phyloP scores from a whole-genome alignment of 352 stramenopile genomes.

The Phytopythium mirpurense region DNA sequence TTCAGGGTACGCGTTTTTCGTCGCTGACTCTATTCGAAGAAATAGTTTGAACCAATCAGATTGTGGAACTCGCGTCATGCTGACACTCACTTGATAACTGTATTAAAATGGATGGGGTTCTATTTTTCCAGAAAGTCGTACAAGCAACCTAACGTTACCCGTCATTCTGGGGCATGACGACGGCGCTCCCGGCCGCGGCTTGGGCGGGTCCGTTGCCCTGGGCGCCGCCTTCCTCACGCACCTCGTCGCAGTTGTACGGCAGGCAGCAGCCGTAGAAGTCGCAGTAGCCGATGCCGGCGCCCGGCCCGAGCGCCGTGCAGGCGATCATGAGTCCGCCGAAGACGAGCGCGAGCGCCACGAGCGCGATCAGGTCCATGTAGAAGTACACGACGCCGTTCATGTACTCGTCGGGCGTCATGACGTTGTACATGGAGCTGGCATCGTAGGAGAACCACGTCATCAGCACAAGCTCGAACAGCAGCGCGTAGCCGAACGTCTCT shows the following conservation, averaged over 20 bases:
- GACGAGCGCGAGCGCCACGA: slow-evolving; percentile 34
- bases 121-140: too few species aligned
- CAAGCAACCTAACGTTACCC: too few species aligned
- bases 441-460: slow-evolving; percentile 51
- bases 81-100: neutral
- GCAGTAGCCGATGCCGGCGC: slow-evolving; percentile 23
- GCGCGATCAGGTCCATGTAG: slow-evolving; percentile 55
- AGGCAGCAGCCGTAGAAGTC: slow-evolving; percentile 32
- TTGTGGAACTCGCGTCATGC: neutral
- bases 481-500: slow-evolving; percentile 29
- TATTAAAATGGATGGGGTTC: neutral
- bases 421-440: slow-evolving; percentile 47
- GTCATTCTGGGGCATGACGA: slow-evolving; percentile 3
- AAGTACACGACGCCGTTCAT: slow-evolving; percentile 68
- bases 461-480: slow-evolving; percentile 39
- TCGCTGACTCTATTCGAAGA: too few species aligned
- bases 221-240: slow-evolving; percentile 1
- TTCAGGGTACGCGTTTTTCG: too few species aligned
- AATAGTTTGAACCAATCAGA: neutral
- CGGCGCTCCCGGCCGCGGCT: neutral
- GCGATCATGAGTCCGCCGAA: slow-evolving; percentile 27
- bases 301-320: slow-evolving; percentile 24
- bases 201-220: too few species aligned
- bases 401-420: slow-evolving; percentile 58
- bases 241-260: slow-evolving; percentile 14